Conservation (phyloP, 2,329 filamentous ascomycete genomes). For the Xylaria sp. region DNA sequence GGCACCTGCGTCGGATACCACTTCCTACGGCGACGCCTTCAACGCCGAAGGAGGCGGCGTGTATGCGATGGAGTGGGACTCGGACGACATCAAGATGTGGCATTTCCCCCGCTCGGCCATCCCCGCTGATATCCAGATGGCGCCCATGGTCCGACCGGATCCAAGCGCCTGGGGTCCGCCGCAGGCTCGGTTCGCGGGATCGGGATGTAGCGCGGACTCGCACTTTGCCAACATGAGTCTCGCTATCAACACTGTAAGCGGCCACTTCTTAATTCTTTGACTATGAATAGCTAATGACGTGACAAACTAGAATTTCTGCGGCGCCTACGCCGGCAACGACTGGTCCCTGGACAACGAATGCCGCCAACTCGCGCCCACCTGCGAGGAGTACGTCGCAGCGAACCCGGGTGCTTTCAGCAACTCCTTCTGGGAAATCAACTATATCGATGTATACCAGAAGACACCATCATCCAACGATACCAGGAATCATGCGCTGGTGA, state of each 20-base stretch:
- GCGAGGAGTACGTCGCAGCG: conserved; percentile 42
- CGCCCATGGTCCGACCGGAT: conserved; percentile 46
- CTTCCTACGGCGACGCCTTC: conserved; percentile 58
- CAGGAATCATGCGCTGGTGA: conserved; percentile 10
- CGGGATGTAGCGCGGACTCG: conserved; percentile 57
- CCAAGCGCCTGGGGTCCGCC: conserved; percentile 65
- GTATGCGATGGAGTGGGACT: conserved; percentile 67
- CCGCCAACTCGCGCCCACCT: conserved; percentile 38
- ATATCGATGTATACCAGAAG: conserved; percentile 44
- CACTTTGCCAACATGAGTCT: conserved; percentile 66
- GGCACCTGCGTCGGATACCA: conserved; percentile 37
- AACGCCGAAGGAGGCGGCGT: conserved; percentile 62
- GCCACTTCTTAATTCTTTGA: not conserved
- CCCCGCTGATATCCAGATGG: conserved; percentile 58
- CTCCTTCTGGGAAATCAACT: conserved; percentile 50
- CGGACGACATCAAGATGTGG: conserved; percentile 64
- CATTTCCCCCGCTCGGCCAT: conserved; percentile 65
- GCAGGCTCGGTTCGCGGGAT: conserved; percentile 60
- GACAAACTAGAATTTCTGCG: conserved; percentile 61
- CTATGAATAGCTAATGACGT: not conserved
- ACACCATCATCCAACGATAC: conserved; percentile 7
- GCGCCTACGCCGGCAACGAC: conserved; percentile 59
- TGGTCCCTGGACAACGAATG: conserved; percentile 40
- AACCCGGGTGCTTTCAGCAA: conserved; percentile 41
- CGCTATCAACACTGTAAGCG: conserved; percentile 59